Base-by-base conservation (phyloP, 2,329 filamentous ascomycete species). In the Venturiaceae sp. region DNA sequence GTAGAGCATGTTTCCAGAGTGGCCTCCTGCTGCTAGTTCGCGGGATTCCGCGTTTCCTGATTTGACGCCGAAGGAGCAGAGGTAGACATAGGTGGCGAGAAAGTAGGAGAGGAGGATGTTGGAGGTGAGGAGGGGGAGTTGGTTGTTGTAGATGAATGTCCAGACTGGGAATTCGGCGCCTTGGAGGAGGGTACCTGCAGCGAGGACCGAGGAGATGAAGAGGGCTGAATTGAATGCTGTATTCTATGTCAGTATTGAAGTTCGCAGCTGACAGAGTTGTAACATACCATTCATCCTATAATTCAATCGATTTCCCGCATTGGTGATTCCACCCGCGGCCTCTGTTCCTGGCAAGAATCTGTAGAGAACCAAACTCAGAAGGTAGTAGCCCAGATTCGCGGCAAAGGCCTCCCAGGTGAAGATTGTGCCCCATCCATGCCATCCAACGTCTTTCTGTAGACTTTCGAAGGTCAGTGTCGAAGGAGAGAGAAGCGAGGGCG, bases 111-210 rank as follows among this genome's bases (percentile, higher is more conserved):
- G 86, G 55, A 95, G 66, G 61, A 95, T 83, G 70, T 92, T 95
- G 62, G 87, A 83, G 0, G 90, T 94, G 33, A 95, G 78, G 56
- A 99, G 80, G 70, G 92, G 90, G 55, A 94, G 68, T 69, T 92
- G 95, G 75, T 97, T 92, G 69, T 95, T 86, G 76, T 88, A 86
- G 68, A 97, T 90, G 74, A 91, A 97, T 28, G 86, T 89, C 92
- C 92, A 99, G 55, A 96, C 82, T 8, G 84, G 81, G 66, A 95
- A 96, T 21, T 92, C 80, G 55, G 90, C 83, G 59, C 92, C 92
- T 65, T 92, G 83, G 3, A 84, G 73, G 39, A 85, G 73, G 3
- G 91, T 96, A 53, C 91, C 92, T 8, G 85, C 85, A 34, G 84
- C 84, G 56, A 86, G 82, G 5, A 86, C 77, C n/a, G 80, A 79